These are phyloP conservation scores for Calonectria crousiana DNA, from an alignment of 2,329 filamentous ascomycete species.

Conservation along the genomic window DNA sequence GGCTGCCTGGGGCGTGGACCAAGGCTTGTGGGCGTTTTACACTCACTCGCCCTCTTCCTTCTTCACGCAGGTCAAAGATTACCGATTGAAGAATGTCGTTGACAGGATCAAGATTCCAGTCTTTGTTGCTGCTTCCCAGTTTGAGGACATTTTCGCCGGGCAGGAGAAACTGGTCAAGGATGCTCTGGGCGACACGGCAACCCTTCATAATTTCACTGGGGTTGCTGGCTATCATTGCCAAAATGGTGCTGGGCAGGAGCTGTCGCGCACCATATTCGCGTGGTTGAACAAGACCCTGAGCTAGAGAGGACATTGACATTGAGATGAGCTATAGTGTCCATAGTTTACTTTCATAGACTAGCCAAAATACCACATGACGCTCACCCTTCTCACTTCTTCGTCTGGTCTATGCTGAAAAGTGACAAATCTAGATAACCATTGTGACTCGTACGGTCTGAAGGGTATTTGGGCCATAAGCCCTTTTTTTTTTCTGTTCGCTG, in stretches of 20 bases:
- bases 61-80: constrained; percentile 15
- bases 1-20: constrained; percentile 19
- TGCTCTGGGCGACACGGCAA: constrained; percentile 24
- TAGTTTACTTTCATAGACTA: not conserved
- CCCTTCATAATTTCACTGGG: constrained; percentile 25
- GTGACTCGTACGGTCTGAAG: too few relatives aligned
- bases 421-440: too few relatives aligned
- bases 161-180: constrained; percentile 23
- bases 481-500: too few relatives aligned
- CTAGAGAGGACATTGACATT: not conserved
- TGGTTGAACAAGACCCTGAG: constrained; percentile 25
- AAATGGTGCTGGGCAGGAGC: constrained; percentile 25
- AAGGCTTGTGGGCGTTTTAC: constrained; percentile 29
- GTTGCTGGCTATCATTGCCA: constrained; percentile 30
- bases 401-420: not conserved
- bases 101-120: constrained; percentile 26
- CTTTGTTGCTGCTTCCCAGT: constrained; percentile 22
- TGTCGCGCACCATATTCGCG: constrained; percentile 17
- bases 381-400: not conserved
- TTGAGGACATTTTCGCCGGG: constrained; percentile 10
- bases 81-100: constrained; percentile 4
- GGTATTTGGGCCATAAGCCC: too few relatives aligned
- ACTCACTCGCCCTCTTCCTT: constrained; percentile 18
- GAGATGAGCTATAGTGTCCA: not conserved
- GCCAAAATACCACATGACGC: not conserved